Evolutionary conservation across 2,329 filamentous ascomycete species (phyloP).

Genomic region (Pseudogymnoascus sp.): DNA sequence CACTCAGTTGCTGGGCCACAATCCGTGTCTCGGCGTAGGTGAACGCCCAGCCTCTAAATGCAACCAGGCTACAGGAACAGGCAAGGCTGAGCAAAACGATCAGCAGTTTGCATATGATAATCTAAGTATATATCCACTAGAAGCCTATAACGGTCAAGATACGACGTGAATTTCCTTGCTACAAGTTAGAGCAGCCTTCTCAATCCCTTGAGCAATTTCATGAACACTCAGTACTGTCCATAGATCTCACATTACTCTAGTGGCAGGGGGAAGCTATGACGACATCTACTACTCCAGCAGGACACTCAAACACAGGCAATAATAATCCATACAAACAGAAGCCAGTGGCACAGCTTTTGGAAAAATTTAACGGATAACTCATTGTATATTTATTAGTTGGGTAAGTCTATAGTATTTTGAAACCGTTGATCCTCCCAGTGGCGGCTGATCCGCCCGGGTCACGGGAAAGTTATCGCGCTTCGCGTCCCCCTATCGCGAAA

Average conservation of each 20-base stretch:
- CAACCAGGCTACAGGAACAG: neutral
- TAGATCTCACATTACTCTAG: neutral
- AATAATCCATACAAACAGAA: neutral
- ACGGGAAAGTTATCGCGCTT: neutral
- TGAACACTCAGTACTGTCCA: neutral
- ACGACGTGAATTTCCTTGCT: neutral
- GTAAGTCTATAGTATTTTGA: neutral
- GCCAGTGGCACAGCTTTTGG: neutral
- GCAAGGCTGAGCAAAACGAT: neutral
- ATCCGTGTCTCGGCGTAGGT: neutral
- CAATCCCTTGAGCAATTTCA: neutral
- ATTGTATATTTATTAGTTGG: neutral
- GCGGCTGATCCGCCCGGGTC: conserved; percentile 16
- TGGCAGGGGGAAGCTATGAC: neutral
- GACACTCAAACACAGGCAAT: neutral
- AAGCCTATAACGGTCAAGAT: neutral
- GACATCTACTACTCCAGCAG: neutral
- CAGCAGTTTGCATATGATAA: neutral
- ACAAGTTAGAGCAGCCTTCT: neutral
- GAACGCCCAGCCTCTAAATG: neutral
- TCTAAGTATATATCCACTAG: neutral
- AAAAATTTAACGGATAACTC: neutral
- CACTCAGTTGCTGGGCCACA: neutral
- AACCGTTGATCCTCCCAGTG: conserved; percentile 17
- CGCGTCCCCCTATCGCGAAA: conserved; percentile 1